Evolutionary conservation across 2,329 filamentous ascomycete genomes (phyloP), one percentile per base, ranked within the genome.

Genomic region (Penicillium verrucosum): DNA sequence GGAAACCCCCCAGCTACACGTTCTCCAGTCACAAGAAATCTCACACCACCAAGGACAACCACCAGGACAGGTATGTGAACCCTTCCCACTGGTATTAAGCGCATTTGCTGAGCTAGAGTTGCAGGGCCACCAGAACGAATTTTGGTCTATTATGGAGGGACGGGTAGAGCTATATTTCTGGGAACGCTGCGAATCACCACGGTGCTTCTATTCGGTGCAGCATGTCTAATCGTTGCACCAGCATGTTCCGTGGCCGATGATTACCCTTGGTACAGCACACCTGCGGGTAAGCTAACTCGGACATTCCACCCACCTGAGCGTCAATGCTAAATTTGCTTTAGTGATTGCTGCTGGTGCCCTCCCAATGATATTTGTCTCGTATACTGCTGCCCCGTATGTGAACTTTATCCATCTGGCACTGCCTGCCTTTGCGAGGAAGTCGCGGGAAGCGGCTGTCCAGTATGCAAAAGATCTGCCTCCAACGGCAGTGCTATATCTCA

Each of bases 91-190:
- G 14, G 14, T 21, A 14, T 44, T 8, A 3, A 9, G 7, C 10
- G 27, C 3, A 10, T 27, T 36, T 57, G 16, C 57, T 66, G 58
- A 68, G 37, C 37, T 36, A 18, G 38, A 52, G 25, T 29, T 63
- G 38, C 55, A 75, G 74, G 69, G 23, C 68, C 71, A 21, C 74
- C 73, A 38, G 73, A 76, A 48, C 68, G 70, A 44, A 70, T 92
- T 29, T 80, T 91, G 63, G 82, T 95, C 60, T 95, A 90, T 73
- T 88, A 92, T 74, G 86, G 86, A 51, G 89, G 90, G 51, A 87
- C 84, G 0, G 81, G 81, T 9, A 81, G 84, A 56, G 87, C 83
- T 30, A 83, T 85, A 7, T 87, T 89, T 62, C 75, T 93, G 44
- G 89, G 87, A 47, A 83, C 85, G 68, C 72, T 89, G 60, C 90